Conservation (phyloP, 306 rosid species). For the Luffa aegyptiaca region DNA sequence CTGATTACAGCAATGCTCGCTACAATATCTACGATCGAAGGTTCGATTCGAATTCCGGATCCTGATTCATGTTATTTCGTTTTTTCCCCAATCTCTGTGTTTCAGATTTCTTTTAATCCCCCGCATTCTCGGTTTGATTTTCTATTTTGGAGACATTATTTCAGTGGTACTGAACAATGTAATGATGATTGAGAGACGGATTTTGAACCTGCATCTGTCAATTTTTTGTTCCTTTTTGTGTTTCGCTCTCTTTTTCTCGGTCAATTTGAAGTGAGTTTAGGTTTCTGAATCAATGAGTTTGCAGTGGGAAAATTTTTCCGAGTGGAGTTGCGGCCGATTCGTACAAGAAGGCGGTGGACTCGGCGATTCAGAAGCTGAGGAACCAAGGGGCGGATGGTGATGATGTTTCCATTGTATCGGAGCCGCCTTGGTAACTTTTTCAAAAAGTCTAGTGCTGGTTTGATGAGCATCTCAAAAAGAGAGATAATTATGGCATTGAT, state of each 20-base stretch:
- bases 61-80: not conserved
- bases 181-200: not conserved
- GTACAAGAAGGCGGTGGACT: slow-evolving; percentile 84
- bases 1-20: slow-evolving; percentile 91
- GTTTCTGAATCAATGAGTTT: not conserved
- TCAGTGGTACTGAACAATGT: not conserved
- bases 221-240: not conserved
- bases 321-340: slow-evolving; percentile 79
- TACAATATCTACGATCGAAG: slow-evolving; percentile 83
- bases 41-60: slow-evolving; percentile 25
- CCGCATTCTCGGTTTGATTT: not conserved
- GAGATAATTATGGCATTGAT: not conserved
- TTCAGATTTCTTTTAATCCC: not conserved
- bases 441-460: slow-evolving; percentile 4
- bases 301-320: slow-evolving; percentile 76
- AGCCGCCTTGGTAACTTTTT: slow-evolving; percentile 38
- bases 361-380: slow-evolving; percentile 57
- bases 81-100: not conserved
- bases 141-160: not conserved
- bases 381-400: slow-evolving; percentile 34
- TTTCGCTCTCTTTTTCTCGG: not conserved
- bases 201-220: not conserved
- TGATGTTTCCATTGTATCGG: slow-evolving; percentile 25
- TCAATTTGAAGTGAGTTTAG: slow-evolving; percentile 1
- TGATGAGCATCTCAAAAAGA: slow-evolving; percentile 17